Base-by-base conservation (phyloP, 192 early-diverging fungal genomes). In the Gamsiella multidivaricata region DNA sequence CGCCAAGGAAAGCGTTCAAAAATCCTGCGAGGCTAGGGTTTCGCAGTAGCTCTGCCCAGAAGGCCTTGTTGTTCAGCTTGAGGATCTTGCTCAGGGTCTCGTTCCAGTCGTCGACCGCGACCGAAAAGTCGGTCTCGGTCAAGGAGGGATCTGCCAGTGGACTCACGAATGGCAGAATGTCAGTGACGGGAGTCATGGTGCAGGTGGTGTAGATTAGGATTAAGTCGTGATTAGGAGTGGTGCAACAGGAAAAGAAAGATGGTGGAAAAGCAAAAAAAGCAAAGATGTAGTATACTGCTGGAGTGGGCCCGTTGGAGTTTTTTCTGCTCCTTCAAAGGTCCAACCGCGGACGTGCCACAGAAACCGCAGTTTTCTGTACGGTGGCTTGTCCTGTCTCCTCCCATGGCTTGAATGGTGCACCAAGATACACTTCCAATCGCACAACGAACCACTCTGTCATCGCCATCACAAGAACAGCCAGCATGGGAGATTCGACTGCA, bases 21-120 rank as follows among this genome's bases (percentile, higher is more conserved):
- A 82, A 82, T 17, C 45, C 20, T 36, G 50, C 46, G 26, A 82
- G 68, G 8, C 45, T 37, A 1, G 23, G 14, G 41, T 82, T 79
- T 10, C 41, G 36, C 8, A 79, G 33, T 0, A 82, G 53, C 33
- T 79, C 67, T 2, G 39, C 42, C 55, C 64, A 60, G 33, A 82
- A 82, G n/a, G 46, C 28, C 25, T 58, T 55, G 17, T 37, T 60
- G 45, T 76, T 76, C 50, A 31, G 57, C 32, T 63, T 65, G 39
- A 82, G 76, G 29, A 72, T 34, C 32, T 42, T 54, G 23, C 61
- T 70, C 33, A 82, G 74, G 26, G 47, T 67, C 39, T 74, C 50
- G 41, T 79, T 66, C 81, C 81, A 82, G 54, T 70, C 53, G 46
- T 76, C 60, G 66, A 80, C 69, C 2, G 81, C 81, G 20, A 61